Evolutionary conservation across 164 flowering plant genomes (phyloP).

Genomic region (Kingdonia uniflora): DNA sequence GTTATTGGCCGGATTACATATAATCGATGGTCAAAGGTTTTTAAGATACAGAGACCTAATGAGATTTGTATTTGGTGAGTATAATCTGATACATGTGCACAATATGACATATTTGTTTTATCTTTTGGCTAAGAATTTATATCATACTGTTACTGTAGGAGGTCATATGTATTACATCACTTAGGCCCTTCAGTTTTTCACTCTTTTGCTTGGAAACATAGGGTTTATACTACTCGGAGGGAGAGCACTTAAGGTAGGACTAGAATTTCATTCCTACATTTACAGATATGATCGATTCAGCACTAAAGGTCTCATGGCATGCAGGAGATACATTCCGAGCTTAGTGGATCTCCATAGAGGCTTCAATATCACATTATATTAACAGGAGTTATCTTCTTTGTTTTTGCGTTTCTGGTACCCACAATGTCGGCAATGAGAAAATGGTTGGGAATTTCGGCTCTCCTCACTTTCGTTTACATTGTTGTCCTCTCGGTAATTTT

Average conservation of each 20-base stretch:
- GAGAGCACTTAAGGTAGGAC: conserved; percentile 38
- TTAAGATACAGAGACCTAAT: conserved; percentile 57
- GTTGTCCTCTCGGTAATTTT: conserved; percentile 16
- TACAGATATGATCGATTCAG: no score
- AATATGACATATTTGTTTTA: no score
- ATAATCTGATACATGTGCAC: no score
- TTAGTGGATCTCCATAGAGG: no score
- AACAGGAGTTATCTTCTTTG: conserved; percentile 30
- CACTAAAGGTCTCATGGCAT: no score
- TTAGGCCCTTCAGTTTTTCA: conserved; percentile 36
- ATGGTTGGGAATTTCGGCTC: conserved; percentile 30
- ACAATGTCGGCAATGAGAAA: conserved; percentile 43
- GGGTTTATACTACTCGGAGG: conserved; percentile 60
- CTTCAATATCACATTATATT: conserved; percentile 28
- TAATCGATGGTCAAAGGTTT: conserved; percentile 38
- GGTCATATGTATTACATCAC: conserved; percentile 36
- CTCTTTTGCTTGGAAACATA: conserved; percentile 37
- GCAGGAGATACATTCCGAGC: no score
- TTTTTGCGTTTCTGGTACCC: conserved; percentile 36
- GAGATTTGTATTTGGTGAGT: conserved; percentile 40
- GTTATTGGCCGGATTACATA: conserved; percentile 44
- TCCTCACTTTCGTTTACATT: conserved; percentile 28
- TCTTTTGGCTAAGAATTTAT: not conserved
- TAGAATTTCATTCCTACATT: no score
- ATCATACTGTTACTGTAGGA: conserved; percentile 28